These are phyloP conservation scores for Diutina siamensis DNA, from an alignment of 1,139 yeast species.

Conservation along the genomic window DNA sequence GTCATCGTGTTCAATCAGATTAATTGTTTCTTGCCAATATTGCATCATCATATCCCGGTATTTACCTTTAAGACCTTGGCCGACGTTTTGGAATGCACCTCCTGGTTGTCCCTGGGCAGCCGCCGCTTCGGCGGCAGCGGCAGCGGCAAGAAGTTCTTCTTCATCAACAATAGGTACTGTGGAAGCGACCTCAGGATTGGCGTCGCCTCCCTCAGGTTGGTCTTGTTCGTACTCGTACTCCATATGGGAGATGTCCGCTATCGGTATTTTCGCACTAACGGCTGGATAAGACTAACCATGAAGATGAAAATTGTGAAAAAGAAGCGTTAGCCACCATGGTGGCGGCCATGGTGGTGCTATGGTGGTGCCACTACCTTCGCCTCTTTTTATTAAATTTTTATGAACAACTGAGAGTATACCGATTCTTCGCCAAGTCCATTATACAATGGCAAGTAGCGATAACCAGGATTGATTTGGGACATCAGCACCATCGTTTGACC, in stretches of 20 bases:
- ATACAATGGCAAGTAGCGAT: conserved; percentile 64
- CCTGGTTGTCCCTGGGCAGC: conserved; percentile 4
- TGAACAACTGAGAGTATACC: conserved; percentile 66
- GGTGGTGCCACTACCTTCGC: no score
- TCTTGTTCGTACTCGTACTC: conserved; percentile 5
- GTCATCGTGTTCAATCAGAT: conserved; percentile 78
- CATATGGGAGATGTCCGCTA: conserved; percentile 4
- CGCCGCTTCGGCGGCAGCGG: conserved; percentile 5
- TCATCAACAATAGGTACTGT: conserved; percentile 1
- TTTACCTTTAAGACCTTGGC: conserved; percentile 78
- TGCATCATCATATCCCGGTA: conserved; percentile 85
- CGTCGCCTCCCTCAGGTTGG: background rate
- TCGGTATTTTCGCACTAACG: background rate
- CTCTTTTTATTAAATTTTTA: conserved; percentile 25
- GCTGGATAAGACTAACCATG: no score
- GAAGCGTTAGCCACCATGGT: no score
- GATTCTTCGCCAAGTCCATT: conserved; percentile 75
- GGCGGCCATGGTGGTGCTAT: no score
- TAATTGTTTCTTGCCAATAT: conserved; percentile 94
- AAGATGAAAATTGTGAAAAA: background rate
- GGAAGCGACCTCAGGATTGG: background rate
- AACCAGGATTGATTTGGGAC: conserved; percentile 56
- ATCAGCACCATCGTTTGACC: conserved; percentile 35
- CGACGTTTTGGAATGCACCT: conserved; percentile 88
- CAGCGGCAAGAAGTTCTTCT: conserved; percentile 2